Evolutionary conservation across 805 yeast genomes (phyloP).

Genomic region (Teunomyces panamensis): DNA sequence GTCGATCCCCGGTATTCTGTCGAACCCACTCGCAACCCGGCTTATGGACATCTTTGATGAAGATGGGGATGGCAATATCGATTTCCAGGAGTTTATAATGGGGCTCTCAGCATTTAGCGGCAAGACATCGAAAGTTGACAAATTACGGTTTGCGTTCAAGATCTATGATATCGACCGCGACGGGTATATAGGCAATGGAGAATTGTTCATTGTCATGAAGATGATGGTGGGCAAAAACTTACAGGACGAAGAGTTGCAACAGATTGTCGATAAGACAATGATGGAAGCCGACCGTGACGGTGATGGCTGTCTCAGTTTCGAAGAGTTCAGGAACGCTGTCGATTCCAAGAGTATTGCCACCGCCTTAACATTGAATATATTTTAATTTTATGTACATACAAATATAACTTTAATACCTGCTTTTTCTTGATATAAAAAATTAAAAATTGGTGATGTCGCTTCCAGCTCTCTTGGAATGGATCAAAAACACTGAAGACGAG

Average conservation of each 20-base stretch:
- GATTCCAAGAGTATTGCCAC: constrained; percentile 58
- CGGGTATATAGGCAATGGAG: constrained; percentile 94
- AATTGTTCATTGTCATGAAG: constrained; percentile 83
- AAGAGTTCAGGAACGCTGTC: constrained; percentile 75
- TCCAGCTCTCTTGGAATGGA: constrained; percentile 25
- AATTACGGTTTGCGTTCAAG: constrained; percentile 83
- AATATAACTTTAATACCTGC: background rate
- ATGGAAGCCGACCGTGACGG: constrained; percentile 89
- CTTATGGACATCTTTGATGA: constrained; percentile 92
- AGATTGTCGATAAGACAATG: constrained; percentile 94
- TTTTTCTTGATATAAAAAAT: no score
- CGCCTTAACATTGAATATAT: constrained; percentile 52
- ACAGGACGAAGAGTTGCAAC: constrained; percentile 85
- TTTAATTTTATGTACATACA: constrained; percentile 19
- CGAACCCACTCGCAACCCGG: constrained; percentile 86
- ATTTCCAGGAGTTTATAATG: constrained; percentile 89
- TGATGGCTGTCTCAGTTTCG: constrained; percentile 81
- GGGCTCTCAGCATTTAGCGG: constrained; percentile 87
- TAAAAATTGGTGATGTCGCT: constrained; percentile 8
- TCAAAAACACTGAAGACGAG: constrained; percentile 23
- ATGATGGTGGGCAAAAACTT: constrained; percentile 96
- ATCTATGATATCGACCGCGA: constrained; percentile 95
- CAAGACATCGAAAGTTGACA: constrained; percentile 75
- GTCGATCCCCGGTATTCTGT: constrained; percentile 86
- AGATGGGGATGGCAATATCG: constrained; percentile 90